A percentile compares a stretch with the other conserved stretches of the same genome.
These are phyloP conservation scores for Mortierella sp. DNA, from an alignment of 371 early-diverging fungal species.

Conservation along the genomic window DNA sequence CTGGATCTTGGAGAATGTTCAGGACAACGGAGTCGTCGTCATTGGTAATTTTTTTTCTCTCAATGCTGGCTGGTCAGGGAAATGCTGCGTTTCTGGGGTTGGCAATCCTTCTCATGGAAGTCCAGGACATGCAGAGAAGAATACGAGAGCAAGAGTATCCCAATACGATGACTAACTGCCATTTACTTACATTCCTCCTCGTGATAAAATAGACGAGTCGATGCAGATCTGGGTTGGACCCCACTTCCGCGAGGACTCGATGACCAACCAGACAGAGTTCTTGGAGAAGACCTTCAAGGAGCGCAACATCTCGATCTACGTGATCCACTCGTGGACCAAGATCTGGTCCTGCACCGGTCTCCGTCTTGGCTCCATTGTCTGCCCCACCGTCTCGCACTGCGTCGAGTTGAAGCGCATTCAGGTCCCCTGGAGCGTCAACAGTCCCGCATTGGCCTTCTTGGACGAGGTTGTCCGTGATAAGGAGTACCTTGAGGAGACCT, in stretches of 20 bases:
- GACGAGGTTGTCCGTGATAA: slow-evolving; percentile 80
- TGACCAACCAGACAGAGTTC: slow-evolving; percentile 75
- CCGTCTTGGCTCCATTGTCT: slow-evolving; percentile 88
- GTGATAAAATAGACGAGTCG: slow-evolving; percentile 75
- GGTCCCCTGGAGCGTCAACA: slow-evolving; percentile 93
- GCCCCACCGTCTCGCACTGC: slow-evolving; percentile 81
- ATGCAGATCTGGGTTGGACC: slow-evolving; percentile 91
- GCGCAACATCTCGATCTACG: slow-evolving; percentile 80
- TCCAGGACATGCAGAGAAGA: not conserved
- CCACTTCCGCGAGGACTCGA: slow-evolving; percentile 81
- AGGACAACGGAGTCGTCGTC: slow-evolving; percentile 77
- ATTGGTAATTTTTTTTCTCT: slow-evolving; percentile 65
- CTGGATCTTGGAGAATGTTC: slow-evolving; percentile 78
- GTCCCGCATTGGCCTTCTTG: slow-evolving; percentile 84
- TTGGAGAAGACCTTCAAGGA: slow-evolving; percentile 66
- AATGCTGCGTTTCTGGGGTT: too few species aligned
- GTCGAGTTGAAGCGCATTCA: slow-evolving; percentile 78
- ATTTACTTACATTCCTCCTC: not conserved
- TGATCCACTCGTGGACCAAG: slow-evolving; percentile 94
- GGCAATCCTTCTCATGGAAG: not conserved
- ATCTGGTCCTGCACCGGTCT: slow-evolving; percentile 92
- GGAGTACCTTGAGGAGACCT: slow-evolving; percentile 79
- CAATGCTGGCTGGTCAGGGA: too few species aligned
- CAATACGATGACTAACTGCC: not conserved
- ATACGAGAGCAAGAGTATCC: not conserved